Evolutionary conservation across 1,284 basidiomycete genomes (phyloP), one percentile per base, ranked within the genome.

Genomic region (Irpex rosettiformis): DNA sequence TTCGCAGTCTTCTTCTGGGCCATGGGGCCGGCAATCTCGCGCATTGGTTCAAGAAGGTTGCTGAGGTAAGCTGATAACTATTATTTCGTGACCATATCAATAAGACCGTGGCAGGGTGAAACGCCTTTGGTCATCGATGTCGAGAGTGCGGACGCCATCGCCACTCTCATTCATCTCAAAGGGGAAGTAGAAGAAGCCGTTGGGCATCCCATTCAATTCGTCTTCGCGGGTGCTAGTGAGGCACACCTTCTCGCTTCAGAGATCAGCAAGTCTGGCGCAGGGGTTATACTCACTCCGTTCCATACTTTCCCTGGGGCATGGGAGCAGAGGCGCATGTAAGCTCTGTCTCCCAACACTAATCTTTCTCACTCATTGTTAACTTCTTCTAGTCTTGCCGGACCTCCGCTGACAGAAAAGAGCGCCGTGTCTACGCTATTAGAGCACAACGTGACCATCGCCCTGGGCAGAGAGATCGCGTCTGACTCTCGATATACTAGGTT

Each of bases 221-320:
- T 86, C 2, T 84, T 93, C 65, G 74, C 81, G 43, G 91, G 91
- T n/a, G 93, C 82, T 0, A 75, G 81, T 0, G 92, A 95, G 72
- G 81, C 89, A 1, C 82, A 90, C 70, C 73, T 89, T 21, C 71
- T 94, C 55, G 92, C 92, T 0, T 72, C 82, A 49, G 85, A 93
- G 64, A 82, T 95, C 33, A 82, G 86, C 64, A 69, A 70, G 28
- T 84, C 86, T 1, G 73, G 81, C 53, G 81, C 94, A 13, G 87
- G 88, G 13, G 90, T 95, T 27, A 85, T 96, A 58, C 72, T 92
- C 76, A 65, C 83, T 62, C 71, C 83, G 64, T 68, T 79, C 11
- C 77, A 80, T 60, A 81, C 87, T 5, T 89, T 82, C 76, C 82
- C 84, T 81, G 74, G 69, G 25, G 77, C 77, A 1, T 95, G 91